phyloP scores from a whole-genome alignment of 768 basidiomycete genomes.

The Amanita rimosa region DNA sequence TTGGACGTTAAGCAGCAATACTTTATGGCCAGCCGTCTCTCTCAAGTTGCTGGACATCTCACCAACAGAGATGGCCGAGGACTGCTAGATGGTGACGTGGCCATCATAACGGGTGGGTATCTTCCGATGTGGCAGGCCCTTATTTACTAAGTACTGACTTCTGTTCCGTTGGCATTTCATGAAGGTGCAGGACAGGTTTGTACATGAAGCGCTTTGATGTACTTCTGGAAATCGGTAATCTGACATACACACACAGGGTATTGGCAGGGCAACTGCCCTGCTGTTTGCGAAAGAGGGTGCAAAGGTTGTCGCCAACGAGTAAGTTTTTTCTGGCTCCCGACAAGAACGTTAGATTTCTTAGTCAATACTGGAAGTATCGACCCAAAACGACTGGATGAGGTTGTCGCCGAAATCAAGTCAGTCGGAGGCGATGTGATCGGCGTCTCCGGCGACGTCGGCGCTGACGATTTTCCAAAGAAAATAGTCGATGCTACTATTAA shows the following conservation, averaged over 20 bases:
- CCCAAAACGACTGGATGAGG: slow-evolving; percentile 49
- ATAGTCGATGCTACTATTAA: slow-evolving; percentile 66
- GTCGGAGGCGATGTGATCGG: slow-evolving; percentile 64
- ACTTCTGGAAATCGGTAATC: slow-evolving; percentile 31
- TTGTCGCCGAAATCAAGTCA: slow-evolving; percentile 63
- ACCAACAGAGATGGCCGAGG: slow-evolving; percentile 43
- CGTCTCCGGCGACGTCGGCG: slow-evolving; percentile 72
- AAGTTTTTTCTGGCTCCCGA: slow-evolving; percentile 13
- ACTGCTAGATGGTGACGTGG: slow-evolving; percentile 65
- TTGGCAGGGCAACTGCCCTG: slow-evolving; percentile 63
- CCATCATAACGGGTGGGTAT: slow-evolving; percentile 70
- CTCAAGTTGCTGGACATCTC: slow-evolving; percentile 64
- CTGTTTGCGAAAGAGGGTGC: slow-evolving; percentile 80
- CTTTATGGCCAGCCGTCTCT: slow-evolving; percentile 49
- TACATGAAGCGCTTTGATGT: neutral
- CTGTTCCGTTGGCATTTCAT: neutral
- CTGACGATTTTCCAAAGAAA: slow-evolving; percentile 73
- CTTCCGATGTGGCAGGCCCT: neutral
- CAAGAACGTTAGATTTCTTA: slow-evolving; percentile 5
- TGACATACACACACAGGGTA: slow-evolving; percentile 53
- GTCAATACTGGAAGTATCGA: slow-evolving; percentile 51
- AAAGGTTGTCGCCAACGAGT: slow-evolving; percentile 82
- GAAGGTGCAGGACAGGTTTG: slow-evolving; percentile 67
- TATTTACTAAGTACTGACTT: neutral
- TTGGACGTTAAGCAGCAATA: too few species aligned